Evolutionary conservation across 1,284 basidiomycete species (phyloP), one percentile per base, ranked within the genome.

Genomic region (Cryptococcus wingfieldii): DNA sequence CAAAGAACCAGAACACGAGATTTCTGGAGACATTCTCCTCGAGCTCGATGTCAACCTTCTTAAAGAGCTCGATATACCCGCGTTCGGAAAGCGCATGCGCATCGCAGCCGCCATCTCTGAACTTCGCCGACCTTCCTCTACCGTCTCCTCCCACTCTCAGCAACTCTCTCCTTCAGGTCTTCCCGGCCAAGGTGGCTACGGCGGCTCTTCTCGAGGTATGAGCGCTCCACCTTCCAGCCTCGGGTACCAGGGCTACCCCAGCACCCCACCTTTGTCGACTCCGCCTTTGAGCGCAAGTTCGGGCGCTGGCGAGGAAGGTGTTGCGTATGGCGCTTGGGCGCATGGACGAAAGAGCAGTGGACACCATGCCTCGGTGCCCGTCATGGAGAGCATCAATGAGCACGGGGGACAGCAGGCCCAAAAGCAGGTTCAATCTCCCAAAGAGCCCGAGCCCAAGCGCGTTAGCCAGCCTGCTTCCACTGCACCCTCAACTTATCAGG

Each of bases 41-140:
- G 94, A 97, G 66, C 87, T 98, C 63, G 93, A 98, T 66, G 85
- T 87, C 50, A 88, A 88, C 66, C 81, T 96, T 18, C 85, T 98
- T 67, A 98, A 98, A 79, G 96, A 98, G 78, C 89, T 98, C 58
- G 96, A 95, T 47, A 91, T 98, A 61, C 79, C 83, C 60, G 91
- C 93, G 2, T 97, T 96, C 66, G 96, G 95, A 23, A 95, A 96
- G 74, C 89, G 95, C 16, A 84, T 91, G 72, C 86, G 92, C 51
- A 92, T 99, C 54, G 87, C 89, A 37, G 93, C 95, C 66, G 92
- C 90, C n/a, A 97, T 99, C 70, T 79, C 84, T 23, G 95, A 98
- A 63, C 83, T 98, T 2, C 84, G 86, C 27, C 83, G 84, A 2
- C 87, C 88, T 0, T 81, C 83, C 0, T 86, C 84, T 1, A 72